Evolutionary conservation across 106 monocot species (phyloP), one percentile per base, ranked within the genome.

Genomic region (Acorus gramineus): DNA sequence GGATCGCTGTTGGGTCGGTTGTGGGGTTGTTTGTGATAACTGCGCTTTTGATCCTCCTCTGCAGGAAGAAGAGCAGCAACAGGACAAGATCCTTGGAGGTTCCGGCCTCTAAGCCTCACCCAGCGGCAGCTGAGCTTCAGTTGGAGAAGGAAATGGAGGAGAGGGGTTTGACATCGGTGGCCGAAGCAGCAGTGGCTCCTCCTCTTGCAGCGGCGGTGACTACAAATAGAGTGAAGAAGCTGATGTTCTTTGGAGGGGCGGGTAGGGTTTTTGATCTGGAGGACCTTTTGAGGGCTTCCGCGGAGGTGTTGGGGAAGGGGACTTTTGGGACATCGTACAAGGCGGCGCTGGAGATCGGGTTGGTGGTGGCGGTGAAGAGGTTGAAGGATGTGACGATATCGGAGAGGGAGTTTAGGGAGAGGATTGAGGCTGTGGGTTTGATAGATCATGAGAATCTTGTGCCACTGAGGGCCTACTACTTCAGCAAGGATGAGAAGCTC

Each of bases 251-350:
- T 56, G 71, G 75, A 6, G 52, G 3, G 53, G 62, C 43, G 54
- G n/a, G 49, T 57, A 67, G 60, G 52, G 10, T 7, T 13, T 89
- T 77, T 56, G 74, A 73, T 44, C 50, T 89, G 49, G 80, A 82
- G 59, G 82, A 85, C 42, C 6, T 89, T 59, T 62, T 90, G 56
- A 67, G 72, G 59, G 83, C 83, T 8, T 82, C 94, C 10, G 86
- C 86, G n/a, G 86, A 86, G 74, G 84, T 86, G 60, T 75, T 95
- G 42, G 90, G 94, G 45, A 95, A 95, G 81, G 94, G 94, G 46
- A 84, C 81, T 28, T 86, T 80, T 56, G 94, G 94, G 52, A 90
- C 82, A 4, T 50, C 89, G 28, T 95, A 86, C 73, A 94, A 86
- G 79, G 94, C 90, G 49, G 66, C 82, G 67, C 49, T 90, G 65